Percentiles rank a stretch among this genome's conserved stretches.
Conservation (phyloP, 2,329 filamentous ascomycete species). For the Sporothrix luriei region DNA sequence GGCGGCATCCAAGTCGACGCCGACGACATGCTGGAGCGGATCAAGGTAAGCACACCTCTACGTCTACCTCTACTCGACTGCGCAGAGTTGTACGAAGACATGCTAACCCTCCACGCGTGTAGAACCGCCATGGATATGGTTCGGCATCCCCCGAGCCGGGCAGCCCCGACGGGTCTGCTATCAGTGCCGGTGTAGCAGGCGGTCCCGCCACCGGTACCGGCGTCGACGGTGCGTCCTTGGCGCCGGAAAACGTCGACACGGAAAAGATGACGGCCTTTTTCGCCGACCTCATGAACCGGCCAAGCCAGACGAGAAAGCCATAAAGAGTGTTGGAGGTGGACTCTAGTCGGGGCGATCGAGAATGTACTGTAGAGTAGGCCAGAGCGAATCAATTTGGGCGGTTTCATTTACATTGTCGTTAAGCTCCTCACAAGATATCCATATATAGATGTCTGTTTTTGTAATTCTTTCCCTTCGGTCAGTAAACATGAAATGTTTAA, state of each 20-base stretch:
- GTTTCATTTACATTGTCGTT: background rate
- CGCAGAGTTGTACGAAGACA: background rate
- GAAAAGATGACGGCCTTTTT: conserved; percentile 64
- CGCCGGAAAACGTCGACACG: conserved; percentile 51
- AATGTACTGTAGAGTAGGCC: background rate
- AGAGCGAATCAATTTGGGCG: conserved; percentile 14
- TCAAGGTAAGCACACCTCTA: conserved; percentile 61
- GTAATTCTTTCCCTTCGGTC: no score
- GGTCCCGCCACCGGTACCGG: conserved; percentile 24
- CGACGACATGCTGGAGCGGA: conserved; percentile 84
- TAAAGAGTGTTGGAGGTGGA: background rate
- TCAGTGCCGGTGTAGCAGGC: conserved; percentile 40
- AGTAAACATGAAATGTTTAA: no score
- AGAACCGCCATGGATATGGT: conserved; percentile 61
- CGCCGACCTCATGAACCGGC: conserved; percentile 60
- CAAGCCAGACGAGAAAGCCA: conserved; percentile 34
- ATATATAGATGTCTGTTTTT: background rate
- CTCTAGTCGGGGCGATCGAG: background rate
- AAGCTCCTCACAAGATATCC: background rate
- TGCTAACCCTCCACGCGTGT: background rate
- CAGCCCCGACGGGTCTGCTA: conserved; percentile 43
- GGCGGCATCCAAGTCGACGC: conserved; percentile 95
- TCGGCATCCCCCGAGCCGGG: conserved; percentile 49
- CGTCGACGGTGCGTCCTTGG: conserved; percentile 4
- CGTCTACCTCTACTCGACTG: conserved; percentile 34